Evolutionary conservation across 306 rosid species (phyloP), one percentile per base, ranked within the genome.

Genomic region (Cicer cuneatum): DNA sequence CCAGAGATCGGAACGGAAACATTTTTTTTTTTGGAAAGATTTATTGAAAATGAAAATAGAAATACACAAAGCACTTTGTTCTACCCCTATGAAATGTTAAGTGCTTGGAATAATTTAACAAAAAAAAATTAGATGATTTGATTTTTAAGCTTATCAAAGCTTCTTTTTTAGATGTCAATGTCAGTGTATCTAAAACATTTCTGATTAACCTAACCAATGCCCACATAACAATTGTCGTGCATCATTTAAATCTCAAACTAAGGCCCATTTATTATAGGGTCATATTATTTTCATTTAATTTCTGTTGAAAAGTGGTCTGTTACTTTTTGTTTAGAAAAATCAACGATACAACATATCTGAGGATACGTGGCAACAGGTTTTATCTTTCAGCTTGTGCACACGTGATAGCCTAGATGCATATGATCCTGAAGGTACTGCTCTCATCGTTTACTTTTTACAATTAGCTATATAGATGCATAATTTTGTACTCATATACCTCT

Each of bases 321-420:
- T 58, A 60, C 16, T 48, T 75, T 72, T 74, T 59, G 63, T 80
- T 52, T 73, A 95, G 99, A 95, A 89, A 82, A 90, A 87, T 78
- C 99, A 92, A 74, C 89, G 99, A 56, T 86, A 92, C 86, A 95
- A 92, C 86, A 92, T 95, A 78, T 89, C 97, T 2, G 97, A 95
- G 85, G 99, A 95, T 85, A 92, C 98, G 11, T 95, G 99, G 99
- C 84, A 78, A 78, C 99, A 95, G 86, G 98, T 92, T 69, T 82
- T 95, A 63, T 93, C 99, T 83, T 95, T 95, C 82, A 95, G 98
- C 84, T 81, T 90, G 78, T 86, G 93, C 82, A 96, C 91, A 9
- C 97, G 85, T 15, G 96, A 95, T 81, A 90, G 75, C 86, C 80
- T 95, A 86, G 93, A 89, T 61, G 95, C 97, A 59, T 95, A 95